Conservation (phyloP, 257 asterid genomes). For the Capsicum baccatum region DNA sequence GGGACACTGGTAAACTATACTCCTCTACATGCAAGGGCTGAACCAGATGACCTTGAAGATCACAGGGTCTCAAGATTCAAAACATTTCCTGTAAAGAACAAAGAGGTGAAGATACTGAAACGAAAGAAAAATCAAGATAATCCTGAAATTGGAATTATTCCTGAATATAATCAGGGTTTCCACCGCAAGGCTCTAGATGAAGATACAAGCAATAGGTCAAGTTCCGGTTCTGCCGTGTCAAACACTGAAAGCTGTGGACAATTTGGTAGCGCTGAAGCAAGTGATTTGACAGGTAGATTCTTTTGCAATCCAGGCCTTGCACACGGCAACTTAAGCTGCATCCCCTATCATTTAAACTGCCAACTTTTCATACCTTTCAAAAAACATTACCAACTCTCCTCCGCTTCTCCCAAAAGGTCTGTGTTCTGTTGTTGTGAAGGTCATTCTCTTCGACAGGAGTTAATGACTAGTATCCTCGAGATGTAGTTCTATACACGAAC, state of each 20-base stretch:
- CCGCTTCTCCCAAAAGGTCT: conserved; percentile 17
- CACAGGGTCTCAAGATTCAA: conserved; percentile 64
- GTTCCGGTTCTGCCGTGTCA: conserved; percentile 97
- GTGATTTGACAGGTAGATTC: conserved; percentile 86
- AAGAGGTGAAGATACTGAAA: conserved; percentile 66
- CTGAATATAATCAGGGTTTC: conserved; percentile 58
- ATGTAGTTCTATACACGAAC: neutral
- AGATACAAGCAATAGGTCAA: conserved; percentile 89
- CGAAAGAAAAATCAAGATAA: conserved; percentile 59
- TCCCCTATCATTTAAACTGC: neutral
- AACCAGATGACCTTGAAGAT: conserved; percentile 74
- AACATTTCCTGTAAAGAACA: conserved; percentile 58
- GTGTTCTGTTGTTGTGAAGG: conserved; percentile 24
- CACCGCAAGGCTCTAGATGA: conserved; percentile 64
- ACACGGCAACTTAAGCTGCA: neutral
- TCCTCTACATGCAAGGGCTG: conserved; percentile 92
- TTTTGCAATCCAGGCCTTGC: conserved; percentile 27
- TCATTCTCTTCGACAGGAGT: neutral
- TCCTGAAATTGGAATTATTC: conserved; percentile 55
- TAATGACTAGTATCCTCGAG: conserved; percentile 12
- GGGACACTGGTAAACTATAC: conserved; percentile 90
- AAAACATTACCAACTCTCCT: neutral
- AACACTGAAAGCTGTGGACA: conserved; percentile 89
- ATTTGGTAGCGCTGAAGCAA: conserved; percentile 80
- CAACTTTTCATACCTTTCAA: neutral